Evolutionary conservation across 805 yeast species (phyloP).

Genomic region (Millerago galiae): DNA sequence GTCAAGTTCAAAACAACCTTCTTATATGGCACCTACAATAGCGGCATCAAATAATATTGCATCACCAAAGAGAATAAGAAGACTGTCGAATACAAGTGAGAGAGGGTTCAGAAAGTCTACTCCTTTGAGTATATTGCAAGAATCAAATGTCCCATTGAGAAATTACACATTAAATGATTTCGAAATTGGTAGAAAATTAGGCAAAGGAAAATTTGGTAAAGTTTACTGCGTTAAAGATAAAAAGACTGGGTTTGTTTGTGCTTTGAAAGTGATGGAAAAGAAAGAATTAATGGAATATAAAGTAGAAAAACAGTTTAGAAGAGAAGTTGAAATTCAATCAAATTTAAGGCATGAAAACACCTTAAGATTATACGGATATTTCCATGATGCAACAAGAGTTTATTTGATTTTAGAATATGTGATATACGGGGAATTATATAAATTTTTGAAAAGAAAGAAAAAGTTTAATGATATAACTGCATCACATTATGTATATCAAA

Average conservation of each 20-base stretch:
- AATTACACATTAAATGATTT: constrained; percentile 53
- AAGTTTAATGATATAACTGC: constrained; percentile 71
- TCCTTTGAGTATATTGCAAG: constrained; percentile 20
- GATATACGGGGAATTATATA: constrained; percentile 80
- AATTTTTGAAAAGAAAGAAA: constrained; percentile 55
- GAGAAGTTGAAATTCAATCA: constrained; percentile 90
- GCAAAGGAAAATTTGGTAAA: constrained; percentile 90
- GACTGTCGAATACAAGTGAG: constrained; percentile 3
- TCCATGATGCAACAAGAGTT: constrained; percentile 73
- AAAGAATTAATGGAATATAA: constrained; percentile 66
- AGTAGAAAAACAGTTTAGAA: constrained; percentile 76
- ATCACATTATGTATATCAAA: constrained; percentile 73
- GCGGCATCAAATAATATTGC: constrained; percentile 19
- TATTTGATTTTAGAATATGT: constrained; percentile 82
- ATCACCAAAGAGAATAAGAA: constrained; percentile 19
- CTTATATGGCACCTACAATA: constrained; percentile 26
- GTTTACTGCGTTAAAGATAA: constrained; percentile 86
- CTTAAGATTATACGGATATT: constrained; percentile 77
- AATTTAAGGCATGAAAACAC: constrained; percentile 73
- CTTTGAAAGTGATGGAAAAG: constrained; percentile 87
- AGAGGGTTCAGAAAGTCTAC: constrained; percentile 15
- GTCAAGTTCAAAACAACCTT: constrained; percentile 13
- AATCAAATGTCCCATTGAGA: constrained; percentile 21
- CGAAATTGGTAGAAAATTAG: constrained; percentile 81
- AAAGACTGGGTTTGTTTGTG: constrained; percentile 72